These are phyloP conservation scores for Chlorella sp. DNA, from an alignment of 139 green algal species.

Conservation along the genomic window DNA sequence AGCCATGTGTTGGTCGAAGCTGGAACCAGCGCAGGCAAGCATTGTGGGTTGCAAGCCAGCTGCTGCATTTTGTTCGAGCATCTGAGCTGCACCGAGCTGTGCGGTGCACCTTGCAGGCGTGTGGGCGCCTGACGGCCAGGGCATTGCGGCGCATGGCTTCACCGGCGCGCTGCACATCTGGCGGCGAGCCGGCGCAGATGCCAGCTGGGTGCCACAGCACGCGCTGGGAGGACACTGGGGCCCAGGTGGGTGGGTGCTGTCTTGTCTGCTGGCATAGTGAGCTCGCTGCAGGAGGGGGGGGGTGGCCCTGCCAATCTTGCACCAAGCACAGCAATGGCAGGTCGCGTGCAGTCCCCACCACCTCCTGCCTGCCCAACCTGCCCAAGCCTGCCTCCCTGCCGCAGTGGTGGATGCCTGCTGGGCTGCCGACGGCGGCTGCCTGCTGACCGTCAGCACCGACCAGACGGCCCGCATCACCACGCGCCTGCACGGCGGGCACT, in stretches of 20 bases:
- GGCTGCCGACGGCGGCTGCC: constrained; percentile 67
- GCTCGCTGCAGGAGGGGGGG: no score
- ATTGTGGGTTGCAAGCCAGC: no score
- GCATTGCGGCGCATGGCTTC: constrained; percentile 90
- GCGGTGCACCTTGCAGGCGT: constrained; percentile 39
- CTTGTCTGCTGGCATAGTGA: no score
- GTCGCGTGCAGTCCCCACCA: background rate
- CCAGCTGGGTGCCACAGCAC: constrained; percentile 71
- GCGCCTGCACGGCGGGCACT: constrained; percentile 53
- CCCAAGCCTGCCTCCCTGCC: background rate
- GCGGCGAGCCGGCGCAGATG: constrained; percentile 38
- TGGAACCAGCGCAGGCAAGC: no score
- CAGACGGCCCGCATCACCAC: constrained; percentile 86
- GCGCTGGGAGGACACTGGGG: constrained; percentile 86
- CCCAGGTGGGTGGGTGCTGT: background rate
- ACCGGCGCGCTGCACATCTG: constrained; percentile 95
- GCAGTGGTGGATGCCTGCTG: constrained; percentile 84
- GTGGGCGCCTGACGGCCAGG: constrained; percentile 64
- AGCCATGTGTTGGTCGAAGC: no score
- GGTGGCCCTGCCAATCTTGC: no score
- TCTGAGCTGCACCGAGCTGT: no score
- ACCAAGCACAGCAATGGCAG: no score
- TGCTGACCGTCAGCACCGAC: constrained; percentile 80
- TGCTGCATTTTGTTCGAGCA: no score
- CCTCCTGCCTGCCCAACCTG: background rate